Base-by-base conservation (phyloP, 495 filamentous ascomycete genomes). In the Apiosordaria backusii region DNA sequence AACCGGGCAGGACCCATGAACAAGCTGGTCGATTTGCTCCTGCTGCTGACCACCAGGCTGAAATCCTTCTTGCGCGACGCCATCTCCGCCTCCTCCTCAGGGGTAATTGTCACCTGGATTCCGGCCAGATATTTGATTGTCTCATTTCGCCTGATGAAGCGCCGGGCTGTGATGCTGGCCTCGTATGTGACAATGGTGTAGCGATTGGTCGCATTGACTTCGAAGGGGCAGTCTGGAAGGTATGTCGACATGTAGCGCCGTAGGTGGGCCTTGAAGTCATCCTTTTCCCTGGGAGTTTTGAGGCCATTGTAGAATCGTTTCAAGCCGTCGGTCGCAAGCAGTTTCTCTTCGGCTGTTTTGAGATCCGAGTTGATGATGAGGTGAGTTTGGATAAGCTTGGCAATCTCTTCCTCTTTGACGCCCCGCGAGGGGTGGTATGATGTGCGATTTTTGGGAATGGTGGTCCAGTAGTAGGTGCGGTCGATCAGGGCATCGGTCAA, bases 1-100 rank as follows among this genome's bases (percentile, higher is more conserved):
- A 99, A 97, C 45, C 95, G 88, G 52, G 96, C 95, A 21, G 95
- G 95, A 2, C 95, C 95, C 70, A 99, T 87, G 68, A 99, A 96
- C 21, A 98, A 81, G 16, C 90, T 93, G 7, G 93, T 89, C 18
- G 86, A 88, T 73, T 95, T 95, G 70, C 93, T 92, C 40, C 95
- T 85, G 71, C 91, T 92, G 65, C 93, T 97, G 75, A 96, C 89
- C 57, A 99, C 92, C 60, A 99, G 92, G 74, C 92, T 97, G 76
- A 99, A 99, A 75, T 99, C 95, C 70, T 91, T 91, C 66, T 92
- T 86, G 24, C 86, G 88, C 65, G 87, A 73, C 54, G 90, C 88
- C 64, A 97, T 83, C 63, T 90, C 87, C 58, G 87, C 85, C 76
- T 97, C 93, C 73, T 99, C 93, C 72, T 94, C 90, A 19, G 88